Percentiles rank a stretch among this genome's conserved stretches.
These are phyloP conservation scores for Hibiscus syriacus DNA, from an alignment of 345 rosid genomes.

Conservation along the genomic window DNA sequence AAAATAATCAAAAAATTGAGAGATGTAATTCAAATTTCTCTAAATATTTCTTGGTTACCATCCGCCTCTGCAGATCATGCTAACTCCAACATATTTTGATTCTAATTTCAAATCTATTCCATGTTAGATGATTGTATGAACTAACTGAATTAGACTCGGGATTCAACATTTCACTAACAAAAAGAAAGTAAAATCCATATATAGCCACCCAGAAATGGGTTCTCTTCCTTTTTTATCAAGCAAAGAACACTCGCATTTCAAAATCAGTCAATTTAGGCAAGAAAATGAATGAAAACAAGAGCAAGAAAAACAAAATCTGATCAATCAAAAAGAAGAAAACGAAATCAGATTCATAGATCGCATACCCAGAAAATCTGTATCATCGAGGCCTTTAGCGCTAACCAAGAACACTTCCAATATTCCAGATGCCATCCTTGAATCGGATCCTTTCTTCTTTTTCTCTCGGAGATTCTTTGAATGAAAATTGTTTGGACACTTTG, in stretches of 20 bases:
- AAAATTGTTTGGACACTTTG: not conserved
- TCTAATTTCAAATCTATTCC: too few relatives aligned
- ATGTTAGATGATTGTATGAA: too few relatives aligned
- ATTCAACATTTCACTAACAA: too few relatives aligned
- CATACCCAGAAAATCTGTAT: slow-evolving; percentile 57
- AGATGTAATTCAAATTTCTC: too few relatives aligned
- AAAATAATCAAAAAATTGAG: too few relatives aligned
- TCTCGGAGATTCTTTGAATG: not conserved
- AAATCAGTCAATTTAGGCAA: not conserved
- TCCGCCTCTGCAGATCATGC: too few relatives aligned
- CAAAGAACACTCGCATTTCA: not conserved
- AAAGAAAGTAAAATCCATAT: too few relatives aligned
- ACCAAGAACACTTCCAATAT: slow-evolving; percentile 57
- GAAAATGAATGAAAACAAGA: not conserved
- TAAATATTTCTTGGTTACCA: too few relatives aligned
- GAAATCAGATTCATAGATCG: not conserved
- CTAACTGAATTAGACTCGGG: too few relatives aligned
- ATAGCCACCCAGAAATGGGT: too few relatives aligned
- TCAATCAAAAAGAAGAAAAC: not conserved
- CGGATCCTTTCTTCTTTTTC: not conserved
- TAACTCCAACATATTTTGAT: too few relatives aligned
- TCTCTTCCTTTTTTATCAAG: not conserved
- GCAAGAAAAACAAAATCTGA: not conserved
- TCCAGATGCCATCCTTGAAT: slow-evolving; percentile 53
- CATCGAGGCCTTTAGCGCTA: slow-evolving; percentile 58